Conservation (phyloP, 2,329 filamentous ascomycete genomes). For the Neospermospora avenae region DNA sequence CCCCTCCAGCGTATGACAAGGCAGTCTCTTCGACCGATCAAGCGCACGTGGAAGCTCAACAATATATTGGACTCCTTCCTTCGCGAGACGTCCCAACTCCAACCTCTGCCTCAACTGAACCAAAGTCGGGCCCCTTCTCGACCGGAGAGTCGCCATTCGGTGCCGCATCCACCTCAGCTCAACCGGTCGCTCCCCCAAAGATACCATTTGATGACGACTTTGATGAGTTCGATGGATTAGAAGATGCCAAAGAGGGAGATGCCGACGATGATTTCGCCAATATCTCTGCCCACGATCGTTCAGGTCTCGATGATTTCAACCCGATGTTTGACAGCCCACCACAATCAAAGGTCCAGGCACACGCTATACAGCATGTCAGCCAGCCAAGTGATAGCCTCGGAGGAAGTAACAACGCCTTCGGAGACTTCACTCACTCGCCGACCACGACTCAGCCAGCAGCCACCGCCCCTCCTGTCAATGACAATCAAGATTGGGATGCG, state of each 20-base stretch:
- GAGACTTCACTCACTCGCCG: constrained; percentile 50
- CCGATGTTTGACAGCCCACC: constrained; percentile 69
- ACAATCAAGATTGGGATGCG: constrained; percentile 85
- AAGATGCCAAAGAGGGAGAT: constrained; percentile 78
- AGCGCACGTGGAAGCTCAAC: constrained; percentile 45
- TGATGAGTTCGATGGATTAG: constrained; percentile 78
- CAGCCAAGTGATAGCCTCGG: constrained; percentile 28
- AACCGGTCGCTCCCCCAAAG: constrained; percentile 39
- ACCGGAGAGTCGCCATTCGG: constrained; percentile 29
- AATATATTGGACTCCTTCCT: constrained; percentile 54
- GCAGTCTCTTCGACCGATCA: constrained; percentile 38
- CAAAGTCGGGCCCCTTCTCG: constrained; percentile 25
- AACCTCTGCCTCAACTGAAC: constrained; percentile 26
- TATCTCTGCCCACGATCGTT: constrained; percentile 57
- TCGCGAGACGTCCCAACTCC: constrained; percentile 49
- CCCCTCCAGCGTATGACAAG: constrained; percentile 55
- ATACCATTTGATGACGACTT: constrained; percentile 71
- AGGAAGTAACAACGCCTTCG: constrained; percentile 31
- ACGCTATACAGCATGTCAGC: constrained; percentile 13
- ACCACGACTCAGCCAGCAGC: constrained; percentile 33
- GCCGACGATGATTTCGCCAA: constrained; percentile 78
- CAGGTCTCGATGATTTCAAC: constrained; percentile 74
- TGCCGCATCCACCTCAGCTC: constrained; percentile 26
- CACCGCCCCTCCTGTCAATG: constrained; percentile 39
- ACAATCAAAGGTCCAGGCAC: constrained; percentile 31